A percentile compares a stretch with the other conserved stretches of the same genome.
Conservation (phyloP, 768 basidiomycete genomes). For the Gyrodon lividus region DNA sequence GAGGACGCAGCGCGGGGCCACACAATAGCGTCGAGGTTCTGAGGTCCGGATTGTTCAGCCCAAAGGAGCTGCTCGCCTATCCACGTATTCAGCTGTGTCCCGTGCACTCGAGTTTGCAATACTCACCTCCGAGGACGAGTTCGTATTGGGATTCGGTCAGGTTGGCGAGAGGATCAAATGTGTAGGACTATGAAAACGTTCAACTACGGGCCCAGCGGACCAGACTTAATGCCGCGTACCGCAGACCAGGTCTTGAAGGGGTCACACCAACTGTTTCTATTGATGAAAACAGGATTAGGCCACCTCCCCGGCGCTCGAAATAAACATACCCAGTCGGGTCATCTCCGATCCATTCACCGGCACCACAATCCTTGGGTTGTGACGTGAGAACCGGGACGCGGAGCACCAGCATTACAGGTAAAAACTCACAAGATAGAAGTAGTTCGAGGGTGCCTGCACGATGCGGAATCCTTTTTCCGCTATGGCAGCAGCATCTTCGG, state of each 20-base stretch:
- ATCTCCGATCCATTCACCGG: slow-evolving; percentile 45
- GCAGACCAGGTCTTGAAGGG: slow-evolving; percentile 54
- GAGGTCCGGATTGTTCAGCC: slow-evolving; percentile 45
- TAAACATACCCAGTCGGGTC: slow-evolving; percentile 31
- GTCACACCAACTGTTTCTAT: slow-evolving; percentile 47
- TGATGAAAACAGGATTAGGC: neutral
- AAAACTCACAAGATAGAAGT: slow-evolving; percentile 47
- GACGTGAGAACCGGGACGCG: neutral
- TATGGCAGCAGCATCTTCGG: slow-evolving; percentile 38
- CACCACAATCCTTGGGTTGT: slow-evolving; percentile 42
- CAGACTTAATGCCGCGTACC: slow-evolving; percentile 26
- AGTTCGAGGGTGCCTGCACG: slow-evolving; percentile 49
- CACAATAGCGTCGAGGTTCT: slow-evolving; percentile 41
- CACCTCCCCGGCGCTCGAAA: neutral
- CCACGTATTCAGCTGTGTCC: neutral
- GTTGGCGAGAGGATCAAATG: slow-evolving; percentile 49
- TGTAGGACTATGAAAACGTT: slow-evolving; percentile 37
- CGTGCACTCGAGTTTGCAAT: neutral
- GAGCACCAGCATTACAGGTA: neutral
- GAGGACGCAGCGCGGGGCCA: slow-evolving; percentile 51
- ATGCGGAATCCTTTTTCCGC: slow-evolving; percentile 41
- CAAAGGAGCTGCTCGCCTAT: slow-evolving; percentile 42
- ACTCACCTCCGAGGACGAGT: slow-evolving; percentile 40
- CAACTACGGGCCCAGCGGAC: no score
- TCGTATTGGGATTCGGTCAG: slow-evolving; percentile 34